Conservation (phyloP, 352 stramenopile genomes). For the Peronospora belbahrii region DNA sequence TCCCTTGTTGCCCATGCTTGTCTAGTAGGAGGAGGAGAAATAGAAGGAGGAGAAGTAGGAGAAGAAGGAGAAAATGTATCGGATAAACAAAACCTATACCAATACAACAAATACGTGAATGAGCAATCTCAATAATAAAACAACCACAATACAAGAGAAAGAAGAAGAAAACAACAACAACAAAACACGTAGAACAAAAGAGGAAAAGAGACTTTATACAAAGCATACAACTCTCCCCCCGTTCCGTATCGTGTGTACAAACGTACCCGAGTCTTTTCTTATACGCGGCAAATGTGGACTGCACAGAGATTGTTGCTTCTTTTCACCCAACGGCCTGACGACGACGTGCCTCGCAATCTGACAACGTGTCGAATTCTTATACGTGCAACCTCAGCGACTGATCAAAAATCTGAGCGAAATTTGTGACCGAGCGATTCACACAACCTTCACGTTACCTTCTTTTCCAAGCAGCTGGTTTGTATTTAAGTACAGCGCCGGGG, state of each 20-base stretch:
- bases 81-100: slow-evolving; percentile 18
- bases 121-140: slow-evolving; percentile 5
- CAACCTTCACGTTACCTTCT: slow-evolving; percentile 6
- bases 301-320: slow-evolving; percentile 10
- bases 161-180: not conserved
- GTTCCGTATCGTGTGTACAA: not conserved
- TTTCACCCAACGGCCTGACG: slow-evolving; percentile 15
- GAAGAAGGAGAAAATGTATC: slow-evolving; percentile 15
- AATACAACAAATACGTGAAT: slow-evolving; percentile 35
- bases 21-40: slow-evolving; percentile 1
- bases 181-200: slow-evolving; percentile 5
- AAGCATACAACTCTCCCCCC: too few species aligned
- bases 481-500: too few species aligned
- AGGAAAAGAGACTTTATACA: slow-evolving; percentile 6
- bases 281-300: slow-evolving; percentile 25
- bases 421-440: slow-evolving; percentile 1
- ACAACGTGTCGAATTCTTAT: slow-evolving; percentile 18
- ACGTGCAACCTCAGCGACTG: slow-evolving; percentile 10
- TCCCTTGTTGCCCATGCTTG: slow-evolving; percentile 75
- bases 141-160: slow-evolving; percentile 6
- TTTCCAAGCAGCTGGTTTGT: slow-evolving; percentile 8
- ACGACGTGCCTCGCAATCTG: slow-evolving; percentile 22
- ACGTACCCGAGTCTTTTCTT: slow-evolving; percentile 24
- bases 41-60: not conserved
- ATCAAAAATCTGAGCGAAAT: not conserved